Conservation (phyloP, 2,329 filamentous ascomycete species). For the Pyrenochaeta sp. region DNA sequence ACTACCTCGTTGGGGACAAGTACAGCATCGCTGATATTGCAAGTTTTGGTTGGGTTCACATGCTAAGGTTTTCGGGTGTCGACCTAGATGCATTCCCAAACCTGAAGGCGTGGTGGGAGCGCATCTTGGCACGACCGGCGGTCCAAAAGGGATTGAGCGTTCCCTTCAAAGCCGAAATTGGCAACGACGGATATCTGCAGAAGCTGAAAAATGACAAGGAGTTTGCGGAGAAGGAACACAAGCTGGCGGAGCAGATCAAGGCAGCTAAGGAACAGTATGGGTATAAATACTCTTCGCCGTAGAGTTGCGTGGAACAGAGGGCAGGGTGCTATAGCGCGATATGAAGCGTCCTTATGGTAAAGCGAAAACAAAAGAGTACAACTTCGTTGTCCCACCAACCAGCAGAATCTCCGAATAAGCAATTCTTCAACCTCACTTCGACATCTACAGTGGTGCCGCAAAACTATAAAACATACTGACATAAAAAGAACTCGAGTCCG, state of each 20-base stretch:
- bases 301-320: not conserved
- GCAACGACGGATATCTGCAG: conserved; percentile 54
- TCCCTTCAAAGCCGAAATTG: conserved; percentile 48
- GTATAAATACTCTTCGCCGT: conserved; percentile 55
- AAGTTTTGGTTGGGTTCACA: conserved; percentile 56
- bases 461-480: not conserved
- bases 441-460: not conserved
- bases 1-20: conserved; percentile 57
- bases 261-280: conserved; percentile 57
- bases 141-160: conserved; percentile 52
- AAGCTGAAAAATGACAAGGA: conserved; percentile 58
- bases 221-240: conserved; percentile 57
- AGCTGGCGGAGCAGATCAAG: conserved; percentile 46
- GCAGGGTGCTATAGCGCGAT: not conserved
- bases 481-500: not conserved
- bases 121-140: conserved; percentile 52
- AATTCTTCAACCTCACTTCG: not conserved
- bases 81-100: conserved; percentile 54
- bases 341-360: not conserved
- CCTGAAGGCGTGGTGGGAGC: conserved; percentile 56
- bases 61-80: conserved; percentile 51
- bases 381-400: not conserved
- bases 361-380: too few species aligned
- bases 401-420: not conserved
- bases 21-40: conserved; percentile 59